Evolutionary conservation across 495 filamentous ascomycete species (phyloP).

Genomic region (Thermothielavioides terrestris): DNA sequence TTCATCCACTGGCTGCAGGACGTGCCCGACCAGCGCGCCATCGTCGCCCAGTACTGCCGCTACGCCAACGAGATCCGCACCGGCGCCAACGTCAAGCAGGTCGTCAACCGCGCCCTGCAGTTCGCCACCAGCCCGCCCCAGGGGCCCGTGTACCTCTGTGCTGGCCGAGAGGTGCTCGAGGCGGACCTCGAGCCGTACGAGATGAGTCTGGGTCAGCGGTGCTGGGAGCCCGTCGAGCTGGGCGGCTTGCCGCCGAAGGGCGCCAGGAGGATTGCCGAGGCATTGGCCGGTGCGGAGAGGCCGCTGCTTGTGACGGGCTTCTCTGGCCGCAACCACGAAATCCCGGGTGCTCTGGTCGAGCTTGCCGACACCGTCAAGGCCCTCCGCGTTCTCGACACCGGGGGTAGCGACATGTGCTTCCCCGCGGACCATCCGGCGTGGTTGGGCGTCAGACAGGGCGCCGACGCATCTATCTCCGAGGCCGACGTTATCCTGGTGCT

Average conservation of each 20-base stretch:
- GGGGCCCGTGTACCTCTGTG: conserved; percentile 80
- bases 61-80: conserved; percentile 86
- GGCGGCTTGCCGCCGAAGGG: conserved; percentile 61
- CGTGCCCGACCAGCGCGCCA: conserved; percentile 88
- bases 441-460: conserved; percentile 69
- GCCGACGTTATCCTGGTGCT: conserved; percentile 81
- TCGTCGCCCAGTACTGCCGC: conserved; percentile 88
- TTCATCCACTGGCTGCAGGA: conserved; percentile 99
- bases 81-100: conserved; percentile 89
- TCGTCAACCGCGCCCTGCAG: conserved; percentile 83
- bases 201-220: conserved; percentile 56
- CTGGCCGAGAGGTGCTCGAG: conserved; percentile 84
- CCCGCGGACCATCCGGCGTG: conserved; percentile 65
- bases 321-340: conserved; percentile 62
- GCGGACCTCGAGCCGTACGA: conserved; percentile 78
- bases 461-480: conserved; percentile 61
- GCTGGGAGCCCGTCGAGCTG: conserved; percentile 72
- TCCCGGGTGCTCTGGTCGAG: conserved; percentile 62
- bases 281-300: conserved; percentile 61
- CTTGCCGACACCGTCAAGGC: conserved; percentile 72
- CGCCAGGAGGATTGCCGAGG: conserved; percentile 58
- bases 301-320: conserved; percentile 82
- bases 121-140: conserved; percentile 75
- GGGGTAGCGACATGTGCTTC: conserved; percentile 93
- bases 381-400: conserved; percentile 80